Conservation (phyloP, 1,284 basidiomycete species). For the Takashimella koratensis region DNA sequence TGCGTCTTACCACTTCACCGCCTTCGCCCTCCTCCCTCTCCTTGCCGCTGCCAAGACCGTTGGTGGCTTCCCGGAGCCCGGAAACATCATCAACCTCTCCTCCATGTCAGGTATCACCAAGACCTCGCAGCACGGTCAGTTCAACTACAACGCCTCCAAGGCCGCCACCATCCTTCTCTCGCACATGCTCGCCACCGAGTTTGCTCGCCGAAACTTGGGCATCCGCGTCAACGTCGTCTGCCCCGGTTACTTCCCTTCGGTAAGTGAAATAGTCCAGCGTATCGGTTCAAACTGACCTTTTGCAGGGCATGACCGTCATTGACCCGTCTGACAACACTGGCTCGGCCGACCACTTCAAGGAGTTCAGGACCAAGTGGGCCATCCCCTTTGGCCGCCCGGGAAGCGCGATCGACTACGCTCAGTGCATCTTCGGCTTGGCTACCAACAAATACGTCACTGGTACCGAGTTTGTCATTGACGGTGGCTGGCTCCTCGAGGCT, state of each 20-base stretch:
- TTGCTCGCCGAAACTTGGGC: slow-evolving; percentile 33
- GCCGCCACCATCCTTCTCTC: slow-evolving; percentile 38
- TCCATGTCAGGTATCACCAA: slow-evolving; percentile 38
- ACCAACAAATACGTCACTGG: slow-evolving; percentile 45
- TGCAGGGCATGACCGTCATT: slow-evolving; percentile 42
- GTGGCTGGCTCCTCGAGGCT: slow-evolving; percentile 43
- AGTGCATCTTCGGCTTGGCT: slow-evolving; percentile 17
- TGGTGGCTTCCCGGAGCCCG: slow-evolving; percentile 33
- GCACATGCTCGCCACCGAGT: slow-evolving; percentile 39
- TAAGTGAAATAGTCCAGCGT: slow-evolving; percentile 5
- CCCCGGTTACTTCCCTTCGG: slow-evolving; percentile 43
- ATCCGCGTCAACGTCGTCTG: slow-evolving; percentile 40
- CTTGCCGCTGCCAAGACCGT: slow-evolving; percentile 39
- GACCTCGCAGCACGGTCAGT: slow-evolving; percentile 43
- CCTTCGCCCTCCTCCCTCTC: slow-evolving; percentile 48
- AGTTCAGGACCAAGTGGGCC: slow-evolving; percentile 33
- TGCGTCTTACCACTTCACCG: slow-evolving; percentile 45
- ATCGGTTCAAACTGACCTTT: neutral
- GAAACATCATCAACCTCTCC: slow-evolving; percentile 46
- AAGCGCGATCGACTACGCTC: slow-evolving; percentile 43
- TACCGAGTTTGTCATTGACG: slow-evolving; percentile 41
- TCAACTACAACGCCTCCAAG: slow-evolving; percentile 46
- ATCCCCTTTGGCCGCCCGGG: slow-evolving; percentile 45
- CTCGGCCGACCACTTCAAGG: slow-evolving; percentile 6
- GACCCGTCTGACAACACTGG: slow-evolving; percentile 13